Evolutionary conservation across 805 yeast genomes (phyloP).

Genomic region (Barnettozyma wickerhamii): DNA sequence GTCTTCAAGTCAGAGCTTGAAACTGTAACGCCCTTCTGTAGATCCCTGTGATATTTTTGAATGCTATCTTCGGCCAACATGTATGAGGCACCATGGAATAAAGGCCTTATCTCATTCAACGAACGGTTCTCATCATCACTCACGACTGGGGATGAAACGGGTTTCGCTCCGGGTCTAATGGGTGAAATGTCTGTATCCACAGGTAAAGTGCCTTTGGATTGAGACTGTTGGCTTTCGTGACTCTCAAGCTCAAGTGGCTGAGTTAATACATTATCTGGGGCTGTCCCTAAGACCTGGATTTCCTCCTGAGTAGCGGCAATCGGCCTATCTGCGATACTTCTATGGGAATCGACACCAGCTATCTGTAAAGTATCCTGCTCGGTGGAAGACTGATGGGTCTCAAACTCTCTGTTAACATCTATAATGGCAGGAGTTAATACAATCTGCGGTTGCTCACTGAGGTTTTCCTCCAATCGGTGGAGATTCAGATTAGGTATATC

Average conservation of each 20-base stretch:
- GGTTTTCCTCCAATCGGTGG: not conserved
- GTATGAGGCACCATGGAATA: constrained; percentile 1
- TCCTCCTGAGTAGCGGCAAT: constrained; percentile 12
- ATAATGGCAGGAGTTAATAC: too few species aligned
- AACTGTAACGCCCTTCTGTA: not conserved
- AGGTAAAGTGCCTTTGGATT: too few species aligned
- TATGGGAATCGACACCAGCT: not conserved
- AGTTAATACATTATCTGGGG: constrained; percentile 16
- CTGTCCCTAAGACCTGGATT: constrained; percentile 23
- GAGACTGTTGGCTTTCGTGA: too few species aligned
- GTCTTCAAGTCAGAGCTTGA: too few species aligned
- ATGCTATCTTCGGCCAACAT: constrained; percentile 22
- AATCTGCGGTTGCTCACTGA: not conserved
- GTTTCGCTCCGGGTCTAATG: not conserved
- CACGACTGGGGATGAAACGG: constrained; percentile 17
- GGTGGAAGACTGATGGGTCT: not conserved
- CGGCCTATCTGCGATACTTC: not conserved
- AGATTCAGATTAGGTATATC: not conserved
- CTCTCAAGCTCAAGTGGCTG: not conserved
- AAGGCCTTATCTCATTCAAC: constrained; percentile 1
- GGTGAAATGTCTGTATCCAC: not conserved
- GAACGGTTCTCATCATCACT: constrained; percentile 21
- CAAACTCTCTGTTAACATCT: not conserved
- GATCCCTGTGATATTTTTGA: constrained; percentile 8
- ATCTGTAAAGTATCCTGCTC: not conserved